Conservation (phyloP, 2,329 filamentous ascomycete species). For the Monilinia aucupariae region DNA sequence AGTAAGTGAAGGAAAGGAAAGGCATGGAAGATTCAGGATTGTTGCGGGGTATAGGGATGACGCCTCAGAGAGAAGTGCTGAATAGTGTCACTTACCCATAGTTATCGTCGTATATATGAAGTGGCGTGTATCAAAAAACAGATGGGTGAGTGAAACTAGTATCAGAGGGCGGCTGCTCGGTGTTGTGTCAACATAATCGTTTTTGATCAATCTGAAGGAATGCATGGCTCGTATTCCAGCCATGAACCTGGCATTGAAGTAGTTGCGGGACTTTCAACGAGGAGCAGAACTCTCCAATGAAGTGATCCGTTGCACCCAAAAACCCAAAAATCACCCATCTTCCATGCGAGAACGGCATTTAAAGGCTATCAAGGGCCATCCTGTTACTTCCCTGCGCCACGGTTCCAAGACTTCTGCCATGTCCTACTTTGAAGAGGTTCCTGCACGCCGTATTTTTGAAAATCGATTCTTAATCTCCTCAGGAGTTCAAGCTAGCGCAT, state of each 20-base stretch:
- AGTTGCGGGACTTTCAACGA: constrained; percentile 8
- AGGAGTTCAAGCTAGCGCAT: constrained; percentile 1
- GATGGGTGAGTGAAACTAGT: background rate
- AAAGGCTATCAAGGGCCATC: constrained; percentile 1
- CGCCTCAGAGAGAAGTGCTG: background rate
- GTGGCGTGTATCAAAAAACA: background rate
- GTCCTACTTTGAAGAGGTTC: background rate
- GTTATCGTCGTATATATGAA: background rate
- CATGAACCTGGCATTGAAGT: background rate
- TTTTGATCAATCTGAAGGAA: background rate
- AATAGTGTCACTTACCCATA: background rate
- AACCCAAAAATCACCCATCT: constrained; percentile 20
- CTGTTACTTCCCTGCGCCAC: background rate
- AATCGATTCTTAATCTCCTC: background rate
- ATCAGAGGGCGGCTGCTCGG: background rate
- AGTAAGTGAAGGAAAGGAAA: too few species aligned
- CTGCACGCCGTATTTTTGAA: constrained; percentile 12
- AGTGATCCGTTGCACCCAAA: constrained; percentile 5
- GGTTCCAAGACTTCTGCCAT: background rate
- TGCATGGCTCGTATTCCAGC: background rate
- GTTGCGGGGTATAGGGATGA: background rate
- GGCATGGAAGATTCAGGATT: background rate
- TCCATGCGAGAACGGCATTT: constrained; percentile 11
- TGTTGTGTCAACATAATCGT: background rate
- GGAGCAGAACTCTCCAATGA: constrained; percentile 13